Evolutionary conservation across 2,329 filamentous ascomycete genomes (phyloP).

Genomic region (Septoria petroselini): DNA sequence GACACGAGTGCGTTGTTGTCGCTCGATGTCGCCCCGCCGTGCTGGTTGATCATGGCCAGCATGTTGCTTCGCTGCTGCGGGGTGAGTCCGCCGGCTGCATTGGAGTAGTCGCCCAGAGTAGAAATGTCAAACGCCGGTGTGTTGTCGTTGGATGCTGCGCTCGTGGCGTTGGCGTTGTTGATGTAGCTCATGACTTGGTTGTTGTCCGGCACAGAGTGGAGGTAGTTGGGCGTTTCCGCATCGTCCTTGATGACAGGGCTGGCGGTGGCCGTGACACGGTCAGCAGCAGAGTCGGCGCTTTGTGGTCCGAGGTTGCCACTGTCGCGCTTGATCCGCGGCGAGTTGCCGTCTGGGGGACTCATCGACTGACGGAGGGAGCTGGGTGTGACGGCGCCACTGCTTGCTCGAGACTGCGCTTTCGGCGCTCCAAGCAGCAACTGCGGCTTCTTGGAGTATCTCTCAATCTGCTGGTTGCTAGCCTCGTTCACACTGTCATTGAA

Average conservation of each 20-base stretch:
- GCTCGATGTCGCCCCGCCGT: constrained; percentile 42
- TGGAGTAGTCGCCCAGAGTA: constrained; percentile 49
- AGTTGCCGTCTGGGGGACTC: constrained; percentile 29
- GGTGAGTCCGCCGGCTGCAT: constrained; percentile 47
- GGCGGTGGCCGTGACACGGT: constrained; percentile 17
- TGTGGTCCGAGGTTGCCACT: constrained; percentile 22
- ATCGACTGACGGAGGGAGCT: constrained; percentile 30
- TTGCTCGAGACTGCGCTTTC: background rate
- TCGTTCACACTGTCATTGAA: constrained; percentile 44
- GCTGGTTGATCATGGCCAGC: constrained; percentile 46
- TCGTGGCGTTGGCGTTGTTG: constrained; percentile 44
- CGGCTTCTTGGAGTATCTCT: constrained; percentile 31
- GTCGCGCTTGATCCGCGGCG: constrained; percentile 21
- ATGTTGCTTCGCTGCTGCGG: constrained; percentile 49
- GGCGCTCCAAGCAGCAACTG: constrained; percentile 34
- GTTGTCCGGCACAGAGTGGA: constrained; percentile 40
- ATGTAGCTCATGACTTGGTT: constrained; percentile 53
- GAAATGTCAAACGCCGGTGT: constrained; percentile 47
- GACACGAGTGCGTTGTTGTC: constrained; percentile 57
- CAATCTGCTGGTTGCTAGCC: constrained; percentile 32
- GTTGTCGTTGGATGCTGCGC: constrained; percentile 35
- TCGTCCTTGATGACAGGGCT: constrained; percentile 44
- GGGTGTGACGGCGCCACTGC: constrained; percentile 26
- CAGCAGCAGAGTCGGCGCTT: constrained; percentile 9
- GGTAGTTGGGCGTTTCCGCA: constrained; percentile 38